Evolutionary conservation across 148 eudicot species (phyloP), one percentile per base, ranked within the genome.

Genomic region (Silene conica): DNA sequence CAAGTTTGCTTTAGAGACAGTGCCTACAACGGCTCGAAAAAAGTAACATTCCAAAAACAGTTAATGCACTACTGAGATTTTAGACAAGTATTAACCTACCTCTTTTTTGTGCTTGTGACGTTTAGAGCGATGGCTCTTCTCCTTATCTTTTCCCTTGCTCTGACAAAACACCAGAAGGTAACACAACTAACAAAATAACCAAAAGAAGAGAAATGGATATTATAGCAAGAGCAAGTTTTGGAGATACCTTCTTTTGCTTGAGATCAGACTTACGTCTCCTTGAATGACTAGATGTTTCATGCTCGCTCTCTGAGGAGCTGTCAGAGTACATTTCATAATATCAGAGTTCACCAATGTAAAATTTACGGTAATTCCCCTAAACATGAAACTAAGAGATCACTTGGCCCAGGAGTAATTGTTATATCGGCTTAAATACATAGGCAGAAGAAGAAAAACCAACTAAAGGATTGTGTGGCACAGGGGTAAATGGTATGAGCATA

Each of bases 241-340:
- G 46, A 38, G 67, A 38, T 69, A 91, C 96, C 97, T 93, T 93
- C 83, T 88, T 93, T 31, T 85, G 69, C 82, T 78, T 91, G 73
- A 78, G 85, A 70, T 77, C 82, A 71, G 76, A 82, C 86, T 89
- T 93, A 67, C 73, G 86, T 76, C 75, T 88, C 83, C 71, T 87
- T 54, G 93, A 82, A 31, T 64, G 92, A 78, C 83, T 90, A 59
- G 89, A 82, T 71, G 73, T 78, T 70, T 86, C 88, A 77, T 57
- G 83, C 80, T 91, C 92, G 77, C 91, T 87, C 65, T 86, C 95
- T 19, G 95, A 88, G 72, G 97, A 88, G 81, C 98, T 93, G 62
- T 78, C 26, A 61, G 14, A 59, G 22, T 41, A 22, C 8, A 50
- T 21, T 11, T 22, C 34, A 69, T 6, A 23, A 31, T 48, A 6